These are phyloP conservation scores for Boletus subcaerulescens DNA, from an alignment of 768 basidiomycete species.

Conservation along the genomic window DNA sequence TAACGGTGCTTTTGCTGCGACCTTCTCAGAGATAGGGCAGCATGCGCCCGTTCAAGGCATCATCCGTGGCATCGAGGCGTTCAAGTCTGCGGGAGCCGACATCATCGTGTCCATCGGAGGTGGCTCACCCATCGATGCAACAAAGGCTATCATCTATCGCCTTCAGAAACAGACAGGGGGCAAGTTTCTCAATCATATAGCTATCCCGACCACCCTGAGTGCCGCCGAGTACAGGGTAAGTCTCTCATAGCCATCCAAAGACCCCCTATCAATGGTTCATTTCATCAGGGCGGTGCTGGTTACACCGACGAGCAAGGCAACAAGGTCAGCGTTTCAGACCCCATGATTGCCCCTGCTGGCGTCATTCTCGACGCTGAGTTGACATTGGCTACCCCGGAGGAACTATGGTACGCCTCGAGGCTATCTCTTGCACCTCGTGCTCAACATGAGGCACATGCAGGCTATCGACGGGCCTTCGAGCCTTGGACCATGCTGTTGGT, in stretches of 20 bases:
- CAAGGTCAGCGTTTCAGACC: constrained; percentile 55
- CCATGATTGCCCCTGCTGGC: constrained; percentile 61
- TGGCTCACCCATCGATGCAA: constrained; percentile 76
- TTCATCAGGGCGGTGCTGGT: constrained; percentile 57
- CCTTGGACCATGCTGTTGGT: constrained; percentile 79
- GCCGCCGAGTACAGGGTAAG: constrained; percentile 72
- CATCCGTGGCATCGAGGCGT: constrained; percentile 49
- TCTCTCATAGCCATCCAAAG: neutral
- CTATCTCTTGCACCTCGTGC: constrained; percentile 2
- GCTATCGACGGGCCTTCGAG: constrained; percentile 76
- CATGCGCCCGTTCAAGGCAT: constrained; percentile 71
- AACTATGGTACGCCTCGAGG: constrained; percentile 54
- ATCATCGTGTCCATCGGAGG: constrained; percentile 74
- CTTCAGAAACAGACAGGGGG: constrained; percentile 56
- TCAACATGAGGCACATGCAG: constrained; percentile 33
- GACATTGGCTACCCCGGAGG: constrained; percentile 68
- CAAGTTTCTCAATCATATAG: constrained; percentile 59
- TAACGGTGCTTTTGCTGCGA: constrained; percentile 57
- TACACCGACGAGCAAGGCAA: constrained; percentile 67
- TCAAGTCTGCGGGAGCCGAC: constrained; percentile 58
- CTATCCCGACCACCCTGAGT: constrained; percentile 79
- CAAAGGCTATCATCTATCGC: constrained; percentile 68
- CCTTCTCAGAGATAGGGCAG: constrained; percentile 72
- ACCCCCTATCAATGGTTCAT: constrained; percentile 1
- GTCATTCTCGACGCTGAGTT: constrained; percentile 78